Evolutionary conservation across 441 rosid genomes (phyloP), one percentile per base, ranked within the genome.

Genomic region (Pelargonium cotyledonis): DNA sequence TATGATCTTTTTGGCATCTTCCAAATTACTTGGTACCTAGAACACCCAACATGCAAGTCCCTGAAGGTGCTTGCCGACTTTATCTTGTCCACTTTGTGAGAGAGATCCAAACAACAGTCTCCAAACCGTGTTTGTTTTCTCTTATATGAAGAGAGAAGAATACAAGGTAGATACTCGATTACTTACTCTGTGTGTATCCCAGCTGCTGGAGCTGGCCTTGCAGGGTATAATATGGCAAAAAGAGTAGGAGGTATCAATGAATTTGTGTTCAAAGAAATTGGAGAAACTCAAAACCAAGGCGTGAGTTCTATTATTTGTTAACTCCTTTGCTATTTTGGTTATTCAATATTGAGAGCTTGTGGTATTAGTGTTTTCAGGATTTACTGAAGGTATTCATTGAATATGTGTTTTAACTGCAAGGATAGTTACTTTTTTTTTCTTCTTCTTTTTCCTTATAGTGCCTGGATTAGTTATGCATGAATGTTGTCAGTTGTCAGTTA

Each of bases 191-290:
- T 68, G 35, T 31, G 72, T 67, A 70, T 73, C 43, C 72, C 86
- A 94, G 99, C 92, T 80, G 97, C 97, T 78, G 99, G 99, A 80
- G 99, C 96, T 75, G 97, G 99, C 80, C 96, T 88, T 79, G 84
- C 96, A 1, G 99, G 99, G 72, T 79, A 85, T 74, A 94, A 94
- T 84, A 91, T 91, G 96, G 96, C 99, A 67, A 85, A 92, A 85
- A 87, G 97, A 81, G 87, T 70, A 23, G 96, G 99, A 72, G 85
- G 82, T 71, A 78, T 94, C 71, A 90, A 91, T 31, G 35, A 31
- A 31, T 31, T 31, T 31, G 35, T 31, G 35, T 89, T 91, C 77
- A 85, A 83, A 82, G 82, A 84, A 72, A 81, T 91, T 60, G 99
- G 93, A 57, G 35, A 31, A 31, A 31, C 35, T 31, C 35, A 31